phyloP scores from a whole-genome alignment of 2,329 filamentous ascomycete species.

The Periconia macrospinosa region DNA sequence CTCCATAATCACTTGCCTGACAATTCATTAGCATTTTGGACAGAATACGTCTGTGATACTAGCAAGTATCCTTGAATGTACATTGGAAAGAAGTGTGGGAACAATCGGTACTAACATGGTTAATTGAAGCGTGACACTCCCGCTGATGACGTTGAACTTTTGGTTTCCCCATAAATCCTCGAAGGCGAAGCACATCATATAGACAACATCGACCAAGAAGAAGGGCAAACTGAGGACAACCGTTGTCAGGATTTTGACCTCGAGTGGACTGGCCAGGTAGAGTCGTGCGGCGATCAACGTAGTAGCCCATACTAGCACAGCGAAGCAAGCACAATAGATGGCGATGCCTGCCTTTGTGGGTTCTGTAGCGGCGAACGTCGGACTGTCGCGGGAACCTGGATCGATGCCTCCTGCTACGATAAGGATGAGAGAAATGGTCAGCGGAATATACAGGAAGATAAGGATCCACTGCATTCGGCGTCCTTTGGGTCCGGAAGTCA shows the following conservation, averaged over 20 bases:
- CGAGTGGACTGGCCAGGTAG: conserved; percentile 33
- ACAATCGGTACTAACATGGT: conserved; percentile 33
- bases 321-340: conserved; percentile 37
- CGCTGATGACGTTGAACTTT: conserved; percentile 41
- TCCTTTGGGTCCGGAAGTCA: conserved; percentile 37
- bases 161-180: conserved; percentile 26
- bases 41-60: background rate
- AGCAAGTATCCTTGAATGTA: too few relatives aligned
- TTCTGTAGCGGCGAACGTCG: conserved; percentile 36
- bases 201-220: conserved; percentile 40
- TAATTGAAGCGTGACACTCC: conserved; percentile 35
- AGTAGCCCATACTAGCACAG: conserved; percentile 38
- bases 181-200: conserved; percentile 43
- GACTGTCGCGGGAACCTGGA: conserved; percentile 32
- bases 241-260: conserved; percentile 40
- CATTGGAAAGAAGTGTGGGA: background rate
- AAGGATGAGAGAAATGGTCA: conserved; percentile 37
- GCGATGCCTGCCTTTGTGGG: conserved; percentile 38
- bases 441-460: conserved; percentile 33
- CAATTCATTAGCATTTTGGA: background rate
- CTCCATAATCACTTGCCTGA: conserved; percentile 41
- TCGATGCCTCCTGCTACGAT: conserved; percentile 41
- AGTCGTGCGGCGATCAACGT: conserved; percentile 39
- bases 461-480: conserved; percentile 43
- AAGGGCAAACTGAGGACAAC: conserved; percentile 40